These are phyloP conservation scores for Babesia divergens DNA, from an alignment of 169 alveolate genomes.

Conservation along the genomic window DNA sequence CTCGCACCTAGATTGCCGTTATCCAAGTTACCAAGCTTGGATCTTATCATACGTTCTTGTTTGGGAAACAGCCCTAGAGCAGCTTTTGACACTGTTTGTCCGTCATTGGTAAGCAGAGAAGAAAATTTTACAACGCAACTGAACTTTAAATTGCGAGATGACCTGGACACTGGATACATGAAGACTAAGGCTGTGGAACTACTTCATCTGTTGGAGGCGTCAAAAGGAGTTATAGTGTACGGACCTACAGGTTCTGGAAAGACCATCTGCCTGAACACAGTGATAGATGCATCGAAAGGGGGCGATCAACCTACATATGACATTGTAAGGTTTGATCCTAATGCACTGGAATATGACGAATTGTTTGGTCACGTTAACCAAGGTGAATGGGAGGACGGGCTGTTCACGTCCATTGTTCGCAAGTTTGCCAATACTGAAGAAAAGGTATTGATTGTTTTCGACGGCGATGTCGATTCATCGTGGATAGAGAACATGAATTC, in stretches of 20 bases:
- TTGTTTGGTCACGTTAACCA: neutral
- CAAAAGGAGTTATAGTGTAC: slow-evolving; percentile 7
- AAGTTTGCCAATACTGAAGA: slow-evolving; percentile 63
- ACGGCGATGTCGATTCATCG: slow-evolving; percentile 99
- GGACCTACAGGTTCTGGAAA: slow-evolving; percentile 41
- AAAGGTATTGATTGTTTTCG: slow-evolving; percentile 96
- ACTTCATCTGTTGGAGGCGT: neutral
- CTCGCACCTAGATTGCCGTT: neutral
- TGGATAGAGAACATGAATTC: slow-evolving; percentile 99
- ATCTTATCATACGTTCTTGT: neutral
- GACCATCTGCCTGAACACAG: neutral
- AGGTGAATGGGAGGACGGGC: slow-evolving; percentile 32
- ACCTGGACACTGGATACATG: neutral
- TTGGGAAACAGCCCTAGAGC: neutral
- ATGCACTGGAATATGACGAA: slow-evolving; percentile 12
- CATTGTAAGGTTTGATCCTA: slow-evolving; percentile 33
- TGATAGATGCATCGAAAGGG: neutral
- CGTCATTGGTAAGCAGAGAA: neutral
- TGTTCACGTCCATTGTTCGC: slow-evolving; percentile 50
- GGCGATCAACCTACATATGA: slow-evolving; percentile 1
- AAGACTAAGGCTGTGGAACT: slow-evolving; percentile 15
- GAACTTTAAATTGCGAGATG: neutral
- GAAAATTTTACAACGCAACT: neutral
- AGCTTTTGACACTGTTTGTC: neutral
- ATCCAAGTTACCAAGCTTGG: neutral